These are phyloP conservation scores for Penicillium desertorum DNA, from an alignment of 495 filamentous ascomycete species.

Conservation along the genomic window DNA sequence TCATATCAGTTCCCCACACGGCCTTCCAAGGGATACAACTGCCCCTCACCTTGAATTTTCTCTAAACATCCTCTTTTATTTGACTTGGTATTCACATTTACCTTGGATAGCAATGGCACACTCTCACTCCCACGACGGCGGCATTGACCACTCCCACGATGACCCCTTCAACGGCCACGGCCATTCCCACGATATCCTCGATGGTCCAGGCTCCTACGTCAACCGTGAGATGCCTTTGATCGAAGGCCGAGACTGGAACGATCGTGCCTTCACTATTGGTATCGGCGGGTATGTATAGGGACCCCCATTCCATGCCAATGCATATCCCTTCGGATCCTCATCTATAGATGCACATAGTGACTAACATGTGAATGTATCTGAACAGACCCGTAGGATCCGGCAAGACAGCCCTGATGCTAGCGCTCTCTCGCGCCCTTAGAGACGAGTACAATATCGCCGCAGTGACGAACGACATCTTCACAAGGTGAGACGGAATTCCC, in stretches of 20 bases:
- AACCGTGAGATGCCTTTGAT: slow-evolving; percentile 92
- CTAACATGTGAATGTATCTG: neutral
- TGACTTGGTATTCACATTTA: slow-evolving; percentile 3
- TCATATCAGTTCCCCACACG: slow-evolving; percentile 25
- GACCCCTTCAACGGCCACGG: slow-evolving; percentile 77
- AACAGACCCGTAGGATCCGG: slow-evolving; percentile 91
- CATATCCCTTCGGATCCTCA: neutral
- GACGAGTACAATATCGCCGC: slow-evolving; percentile 81
- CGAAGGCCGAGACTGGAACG: slow-evolving; percentile 83
- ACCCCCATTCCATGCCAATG: neutral
- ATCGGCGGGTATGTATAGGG: slow-evolving; percentile 79
- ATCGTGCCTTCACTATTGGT: slow-evolving; percentile 90
- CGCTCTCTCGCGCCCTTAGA: slow-evolving; percentile 78
- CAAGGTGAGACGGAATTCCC: slow-evolving; percentile 44
- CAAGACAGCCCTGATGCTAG: slow-evolving; percentile 94
- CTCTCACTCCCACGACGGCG: slow-evolving; percentile 58
- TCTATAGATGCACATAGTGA: neutral
- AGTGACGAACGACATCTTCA: slow-evolving; percentile 99
- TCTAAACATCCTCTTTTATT: neutral
- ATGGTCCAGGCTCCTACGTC: slow-evolving; percentile 86
- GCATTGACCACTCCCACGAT: slow-evolving; percentile 59
- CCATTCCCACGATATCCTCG: slow-evolving; percentile 93
- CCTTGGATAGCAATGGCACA: slow-evolving; percentile 37
- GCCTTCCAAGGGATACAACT: slow-evolving; percentile 8
- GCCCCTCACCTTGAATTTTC: slow-evolving; percentile 22